phyloP scores from a whole-genome alignment of 768 basidiomycete species.

The Polyporus arcularius region DNA sequence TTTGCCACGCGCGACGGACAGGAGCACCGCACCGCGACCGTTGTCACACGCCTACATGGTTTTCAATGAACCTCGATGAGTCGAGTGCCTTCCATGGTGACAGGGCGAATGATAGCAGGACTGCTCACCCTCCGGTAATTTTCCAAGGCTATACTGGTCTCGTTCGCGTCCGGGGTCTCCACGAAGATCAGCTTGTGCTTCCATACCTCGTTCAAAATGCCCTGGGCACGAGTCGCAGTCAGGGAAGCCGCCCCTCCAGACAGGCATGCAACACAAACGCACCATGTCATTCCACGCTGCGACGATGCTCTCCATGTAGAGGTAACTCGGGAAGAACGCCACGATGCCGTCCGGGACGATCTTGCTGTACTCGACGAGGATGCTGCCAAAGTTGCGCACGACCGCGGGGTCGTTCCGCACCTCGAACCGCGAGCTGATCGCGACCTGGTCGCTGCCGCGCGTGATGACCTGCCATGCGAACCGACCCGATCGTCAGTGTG shows the following conservation, averaged over 20 bases:
- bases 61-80: not conserved
- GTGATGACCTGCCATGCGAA: conserved; percentile 79
- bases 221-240: conserved; percentile 49
- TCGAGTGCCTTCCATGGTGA: not conserved
- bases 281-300: conserved; percentile 99
- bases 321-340: conserved; percentile 98
- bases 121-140: conserved; percentile 85
- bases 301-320: conserved; percentile 99
- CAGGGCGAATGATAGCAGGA: not conserved
- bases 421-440: conserved; percentile 97
- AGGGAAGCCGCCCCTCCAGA: conserved; percentile 6
- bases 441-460: conserved; percentile 96
- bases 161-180: conserved; percentile 98
- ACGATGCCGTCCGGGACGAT: conserved; percentile 98
- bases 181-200: conserved; percentile 99
- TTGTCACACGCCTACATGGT: conserved; percentile 89
- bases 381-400: conserved; percentile 97
- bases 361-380: conserved; percentile 96
- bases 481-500: not conserved
- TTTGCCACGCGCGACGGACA: conserved; percentile 98
- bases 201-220: conserved; percentile 98
- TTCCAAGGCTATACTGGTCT: conserved; percentile 96
- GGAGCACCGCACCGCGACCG: conserved; percentile 92
- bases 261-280: conserved; percentile 33
- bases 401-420: conserved; percentile 99